phyloP scores from a whole-genome alignment of 176 grass and related monocot genomes.

The Dactylis glomerata region DNA sequence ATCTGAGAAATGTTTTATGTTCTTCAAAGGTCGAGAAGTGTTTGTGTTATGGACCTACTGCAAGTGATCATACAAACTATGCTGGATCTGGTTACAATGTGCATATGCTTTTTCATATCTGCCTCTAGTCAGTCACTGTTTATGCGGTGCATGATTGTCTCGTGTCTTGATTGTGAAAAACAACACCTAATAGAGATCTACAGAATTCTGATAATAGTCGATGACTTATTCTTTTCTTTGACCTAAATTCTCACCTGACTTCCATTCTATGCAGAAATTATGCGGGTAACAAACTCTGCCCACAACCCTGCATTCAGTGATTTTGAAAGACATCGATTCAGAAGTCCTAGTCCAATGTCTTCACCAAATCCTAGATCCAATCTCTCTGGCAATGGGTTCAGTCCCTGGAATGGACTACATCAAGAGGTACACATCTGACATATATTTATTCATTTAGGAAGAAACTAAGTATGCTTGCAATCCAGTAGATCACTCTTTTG shows the following conservation, averaged over 20 bases:
- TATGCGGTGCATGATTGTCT: not conserved
- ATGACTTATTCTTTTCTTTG: not conserved
- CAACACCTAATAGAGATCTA: not conserved
- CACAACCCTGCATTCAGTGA: slow-evolving; percentile 64
- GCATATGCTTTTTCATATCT: not conserved
- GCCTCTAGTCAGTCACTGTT: not conserved
- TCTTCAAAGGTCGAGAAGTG: not conserved
- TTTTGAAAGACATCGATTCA: slow-evolving; percentile 57
- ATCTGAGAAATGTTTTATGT: not conserved
- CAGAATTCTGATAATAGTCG: slow-evolving; percentile 14
- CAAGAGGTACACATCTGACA: slow-evolving; percentile 51
- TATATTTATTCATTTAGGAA: not conserved
- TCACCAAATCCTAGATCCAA: slow-evolving; percentile 74
- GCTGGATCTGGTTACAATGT: not conserved
- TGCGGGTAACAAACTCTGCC: slow-evolving; percentile 72
- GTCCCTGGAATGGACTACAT: slow-evolving; percentile 59
- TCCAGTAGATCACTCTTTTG: not conserved
- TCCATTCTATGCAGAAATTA: slow-evolving; percentile 62
- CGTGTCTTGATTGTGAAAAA: not conserved
- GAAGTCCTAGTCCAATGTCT: slow-evolving; percentile 86
- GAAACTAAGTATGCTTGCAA: not conserved
- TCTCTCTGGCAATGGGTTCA: slow-evolving; percentile 56
- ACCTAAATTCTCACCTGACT: slow-evolving; percentile 17
- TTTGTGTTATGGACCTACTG: not conserved
- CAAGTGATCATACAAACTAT: not conserved